Conservation (phyloP, 495 filamentous ascomycete genomes). For the Aspergillus egyptiacus region DNA sequence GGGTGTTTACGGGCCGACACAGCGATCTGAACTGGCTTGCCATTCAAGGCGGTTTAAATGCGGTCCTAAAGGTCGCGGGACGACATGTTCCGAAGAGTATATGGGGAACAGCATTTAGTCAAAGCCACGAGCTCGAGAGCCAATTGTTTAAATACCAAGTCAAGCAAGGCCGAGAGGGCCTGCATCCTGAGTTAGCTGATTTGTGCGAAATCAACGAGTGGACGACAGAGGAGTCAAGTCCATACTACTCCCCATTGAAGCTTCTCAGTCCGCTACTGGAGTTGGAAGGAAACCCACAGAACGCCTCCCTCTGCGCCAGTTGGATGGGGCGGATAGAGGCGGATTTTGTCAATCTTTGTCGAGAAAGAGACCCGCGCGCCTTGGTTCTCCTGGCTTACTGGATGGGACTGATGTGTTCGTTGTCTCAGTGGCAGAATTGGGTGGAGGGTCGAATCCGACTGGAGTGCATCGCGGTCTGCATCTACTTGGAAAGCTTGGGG, state of each 20-base stretch:
- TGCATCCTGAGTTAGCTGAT: constrained; percentile 31
- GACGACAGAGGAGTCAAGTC: constrained; percentile 28
- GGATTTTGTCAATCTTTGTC: constrained; percentile 25
- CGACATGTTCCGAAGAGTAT: constrained; percentile 32
- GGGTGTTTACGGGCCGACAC: constrained; percentile 33
- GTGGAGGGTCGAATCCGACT: constrained; percentile 24
- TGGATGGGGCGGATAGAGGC: constrained; percentile 33
- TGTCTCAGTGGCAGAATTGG: constrained; percentile 25
- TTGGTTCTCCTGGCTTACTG: constrained; percentile 39
- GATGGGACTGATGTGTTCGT: constrained; percentile 31
- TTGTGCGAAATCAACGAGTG: constrained; percentile 34
- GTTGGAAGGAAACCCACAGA: constrained; percentile 17
- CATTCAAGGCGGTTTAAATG: constrained; percentile 35
- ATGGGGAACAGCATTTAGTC: constrained; percentile 27
- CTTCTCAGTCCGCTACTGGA: constrained; percentile 26
- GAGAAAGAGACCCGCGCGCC: constrained; percentile 30
- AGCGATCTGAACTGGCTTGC: constrained; percentile 39
- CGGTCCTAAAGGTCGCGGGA: constrained; percentile 25
- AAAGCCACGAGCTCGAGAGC: constrained; percentile 18
- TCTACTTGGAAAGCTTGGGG: constrained; percentile 24
- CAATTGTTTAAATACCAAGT: constrained; percentile 19
- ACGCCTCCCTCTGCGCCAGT: constrained; percentile 21
- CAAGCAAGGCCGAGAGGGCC: constrained; percentile 27
- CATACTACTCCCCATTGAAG: constrained; percentile 33
- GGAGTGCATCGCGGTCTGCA: constrained; percentile 36